Conservation (phyloP, 2,329 filamentous ascomycete species). For the Colletotrichum liriopes region DNA sequence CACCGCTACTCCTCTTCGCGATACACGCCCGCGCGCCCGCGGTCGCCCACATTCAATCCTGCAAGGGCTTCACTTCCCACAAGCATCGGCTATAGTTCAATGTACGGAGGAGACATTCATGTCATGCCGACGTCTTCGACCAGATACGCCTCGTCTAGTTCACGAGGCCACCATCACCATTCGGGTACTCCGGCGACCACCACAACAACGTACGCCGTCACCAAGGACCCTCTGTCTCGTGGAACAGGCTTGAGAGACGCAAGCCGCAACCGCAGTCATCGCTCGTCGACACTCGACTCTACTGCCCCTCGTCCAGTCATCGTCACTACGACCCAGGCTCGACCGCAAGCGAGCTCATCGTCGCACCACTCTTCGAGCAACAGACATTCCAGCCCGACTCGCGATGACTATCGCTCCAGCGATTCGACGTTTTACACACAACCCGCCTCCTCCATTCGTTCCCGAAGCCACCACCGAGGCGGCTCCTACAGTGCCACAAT, state of each 20-base stretch:
- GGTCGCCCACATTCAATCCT: slow-evolving; percentile 64
- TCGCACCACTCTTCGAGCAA: slow-evolving; percentile 51
- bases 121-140: slow-evolving; percentile 64
- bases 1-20: slow-evolving; percentile 43
- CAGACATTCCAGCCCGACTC: slow-evolving; percentile 62
- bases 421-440: slow-evolving; percentile 70
- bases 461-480: slow-evolving; percentile 62
- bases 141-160: slow-evolving; percentile 46
- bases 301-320: slow-evolving; percentile 68
- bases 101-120: slow-evolving; percentile 70
- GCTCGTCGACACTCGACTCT: slow-evolving; percentile 68
- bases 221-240: slow-evolving; percentile 66
- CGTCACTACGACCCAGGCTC: slow-evolving; percentile 67
- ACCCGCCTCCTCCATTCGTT: slow-evolving; percentile 71
- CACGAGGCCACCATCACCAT: slow-evolving; percentile 42
- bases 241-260: slow-evolving; percentile 64
- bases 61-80: slow-evolving; percentile 70
- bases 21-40: slow-evolving; percentile 44
- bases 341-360: slow-evolving; percentile 57
- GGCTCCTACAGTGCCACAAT: slow-evolving; percentile 63
- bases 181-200: slow-evolving; percentile 50
- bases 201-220: slow-evolving; percentile 71
- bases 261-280: slow-evolving; percentile 60
- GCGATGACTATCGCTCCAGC: slow-evolving; percentile 67
- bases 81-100: slow-evolving; percentile 64